Evolutionary conservation across 2,329 filamentous ascomycete genomes (phyloP).

Genomic region (Xylariaceae sp.): DNA sequence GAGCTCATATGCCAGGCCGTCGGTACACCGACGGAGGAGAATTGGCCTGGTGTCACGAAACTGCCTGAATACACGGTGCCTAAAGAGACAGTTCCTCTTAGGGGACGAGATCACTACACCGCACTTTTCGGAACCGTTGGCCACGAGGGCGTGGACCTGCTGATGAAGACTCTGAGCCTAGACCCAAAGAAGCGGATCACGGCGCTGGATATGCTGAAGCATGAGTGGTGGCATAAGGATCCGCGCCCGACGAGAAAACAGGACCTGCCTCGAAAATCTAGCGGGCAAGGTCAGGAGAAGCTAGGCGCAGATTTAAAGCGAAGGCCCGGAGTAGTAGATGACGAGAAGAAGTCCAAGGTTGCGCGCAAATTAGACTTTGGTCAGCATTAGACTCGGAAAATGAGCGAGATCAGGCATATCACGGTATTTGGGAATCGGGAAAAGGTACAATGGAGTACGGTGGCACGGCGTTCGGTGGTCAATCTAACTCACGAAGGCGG

Average conservation of each 20-base stretch:
- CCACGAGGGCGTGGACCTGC: constrained; percentile 75
- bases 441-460: no score
- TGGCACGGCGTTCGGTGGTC: no score
- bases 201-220: constrained; percentile 71
- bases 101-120: constrained; percentile 68
- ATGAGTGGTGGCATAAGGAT: constrained; percentile 81
- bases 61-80: constrained; percentile 77
- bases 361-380: constrained; percentile 81
- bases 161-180: constrained; percentile 78
- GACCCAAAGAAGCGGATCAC: constrained; percentile 84
- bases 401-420: constrained; percentile 3
- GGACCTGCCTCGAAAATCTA: constrained; percentile 74
- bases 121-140: constrained; percentile 76
- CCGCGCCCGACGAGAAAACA: constrained; percentile 79
- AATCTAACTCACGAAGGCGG: no score
- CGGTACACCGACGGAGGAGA: constrained; percentile 87
- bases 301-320: constrained; percentile 80
- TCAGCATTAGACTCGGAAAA: constrained; percentile 15
- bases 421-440: constrained; percentile 1
- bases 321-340: constrained; percentile 66
- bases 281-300: constrained; percentile 63
- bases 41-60: constrained; percentile 87
- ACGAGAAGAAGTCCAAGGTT: constrained; percentile 67
- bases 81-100: constrained; percentile 54
- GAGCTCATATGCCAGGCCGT: constrained; percentile 78